These are phyloP conservation scores for Gilbertella persicaria DNA, from an alignment of 371 early-diverging fungal species.

Conservation along the genomic window DNA sequence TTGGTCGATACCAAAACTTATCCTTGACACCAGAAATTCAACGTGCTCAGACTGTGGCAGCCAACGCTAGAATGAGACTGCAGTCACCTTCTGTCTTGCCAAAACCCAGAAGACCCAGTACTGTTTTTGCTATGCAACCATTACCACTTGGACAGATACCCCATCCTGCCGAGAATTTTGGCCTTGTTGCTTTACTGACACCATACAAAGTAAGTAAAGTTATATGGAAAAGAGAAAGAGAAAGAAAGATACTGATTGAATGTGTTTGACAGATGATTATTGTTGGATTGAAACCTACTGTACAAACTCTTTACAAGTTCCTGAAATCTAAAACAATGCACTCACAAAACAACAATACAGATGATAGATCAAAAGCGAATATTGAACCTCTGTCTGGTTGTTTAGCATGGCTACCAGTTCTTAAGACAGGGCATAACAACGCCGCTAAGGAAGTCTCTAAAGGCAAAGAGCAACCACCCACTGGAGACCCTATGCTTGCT, in stretches of 20 bases:
- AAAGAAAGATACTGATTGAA: neutral
- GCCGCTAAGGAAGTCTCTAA: slow-evolving; percentile 14
- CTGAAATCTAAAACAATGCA: slow-evolving; percentile 48
- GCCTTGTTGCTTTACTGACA: slow-evolving; percentile 73
- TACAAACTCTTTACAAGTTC: slow-evolving; percentile 70
- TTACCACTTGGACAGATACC: slow-evolving; percentile 64
- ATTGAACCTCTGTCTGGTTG: slow-evolving; percentile 57
- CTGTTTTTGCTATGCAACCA: slow-evolving; percentile 72
- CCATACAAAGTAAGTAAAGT: slow-evolving; percentile 63
- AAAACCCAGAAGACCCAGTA: slow-evolving; percentile 49
- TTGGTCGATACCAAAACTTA: slow-evolving; percentile 65
- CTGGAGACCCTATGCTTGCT: slow-evolving; percentile 60
- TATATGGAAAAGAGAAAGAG: neutral
- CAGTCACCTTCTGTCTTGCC: slow-evolving; percentile 12
- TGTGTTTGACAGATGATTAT: slow-evolving; percentile 60
- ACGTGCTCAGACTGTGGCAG: slow-evolving; percentile 16
- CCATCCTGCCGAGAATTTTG: slow-evolving; percentile 67
- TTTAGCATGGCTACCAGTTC: slow-evolving; percentile 65
- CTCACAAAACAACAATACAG: slow-evolving; percentile 2
- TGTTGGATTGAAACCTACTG: slow-evolving; percentile 73
- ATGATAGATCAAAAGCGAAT: slow-evolving; percentile 17
- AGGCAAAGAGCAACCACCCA: slow-evolving; percentile 15
- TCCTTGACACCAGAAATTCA: slow-evolving; percentile 34
- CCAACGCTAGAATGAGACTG: slow-evolving; percentile 8
- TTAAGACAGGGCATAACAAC: slow-evolving; percentile 29